Base-by-base conservation (phyloP, 208 protist species). In the Balamuthia mandrillaris region DNA sequence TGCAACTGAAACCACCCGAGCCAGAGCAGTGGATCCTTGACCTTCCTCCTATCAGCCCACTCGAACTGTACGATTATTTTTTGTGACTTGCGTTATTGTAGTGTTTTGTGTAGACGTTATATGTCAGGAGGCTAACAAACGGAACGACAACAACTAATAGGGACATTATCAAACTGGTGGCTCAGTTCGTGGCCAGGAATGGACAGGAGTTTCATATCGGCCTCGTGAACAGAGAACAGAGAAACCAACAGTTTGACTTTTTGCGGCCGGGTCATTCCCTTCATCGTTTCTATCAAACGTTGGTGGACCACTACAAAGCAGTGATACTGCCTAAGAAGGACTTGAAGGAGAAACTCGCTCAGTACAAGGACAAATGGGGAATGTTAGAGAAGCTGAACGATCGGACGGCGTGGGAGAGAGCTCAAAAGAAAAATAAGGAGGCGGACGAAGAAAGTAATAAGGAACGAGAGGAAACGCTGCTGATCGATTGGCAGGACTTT, bases 401-500 rank as follows among this genome's bases (percentile, higher is more conserved):
- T 27, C n/a, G 89, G n/a, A 81, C 83, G 16, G 88, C 88, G 39
- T 91, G 89, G 77, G 85, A 91, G 47, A 7, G 72, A 45, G 37
- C 51, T 21, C 37, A 84, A 6, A 47, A 90, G 27, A 70, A 56
- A 12, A 52, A 45, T 3, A 87, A 90, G 35, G 65, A 90, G 29
- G 81, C 84, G 31, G 87, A 78, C 45, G 70, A 87, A 1, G 83
- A 84, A 29, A 44, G 84, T 16, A 66, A 52, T 12, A 79, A 91
- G 31, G 29, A 87, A 33, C 14, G 74, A 12, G 41, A 49, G 74
- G 65, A 83, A 29, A 18, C 83, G 52, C 56, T 85, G 2, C 74
- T 61, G 5, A 91, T 91, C 5, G 89, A 91, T 37, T 91, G 89
- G 89, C 85, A 91, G 24, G 89, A 91, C 45, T 91, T 91, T 58